These are phyloP conservation scores for Chlorella sp. DNA, from an alignment of 139 green algal genomes.

Conservation along the genomic window DNA sequence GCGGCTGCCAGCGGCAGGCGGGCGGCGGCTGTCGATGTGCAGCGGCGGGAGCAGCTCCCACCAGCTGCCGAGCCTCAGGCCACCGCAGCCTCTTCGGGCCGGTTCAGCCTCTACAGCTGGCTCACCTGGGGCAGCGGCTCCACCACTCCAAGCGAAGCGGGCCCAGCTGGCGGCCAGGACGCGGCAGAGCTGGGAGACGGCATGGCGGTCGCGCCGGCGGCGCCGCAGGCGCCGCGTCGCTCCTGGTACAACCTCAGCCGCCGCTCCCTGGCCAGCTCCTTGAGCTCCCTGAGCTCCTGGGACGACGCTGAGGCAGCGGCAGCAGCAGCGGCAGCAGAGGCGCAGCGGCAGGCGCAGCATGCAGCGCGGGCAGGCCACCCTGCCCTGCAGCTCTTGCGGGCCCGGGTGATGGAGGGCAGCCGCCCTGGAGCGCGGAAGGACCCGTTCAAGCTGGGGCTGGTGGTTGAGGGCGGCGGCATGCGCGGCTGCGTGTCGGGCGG, in stretches of 20 bases:
- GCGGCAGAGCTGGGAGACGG: slow-evolving; percentile 20
- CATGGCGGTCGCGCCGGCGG: slow-evolving; percentile 18
- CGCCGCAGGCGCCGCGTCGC: background rate
- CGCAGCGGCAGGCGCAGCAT: background rate
- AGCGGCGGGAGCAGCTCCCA: background rate
- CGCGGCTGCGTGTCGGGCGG: slow-evolving; percentile 65
- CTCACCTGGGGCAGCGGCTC: slow-evolving; percentile 1
- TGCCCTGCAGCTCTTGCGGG: slow-evolving; percentile 64
- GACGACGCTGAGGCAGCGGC: background rate
- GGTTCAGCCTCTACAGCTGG: slow-evolving; percentile 18
- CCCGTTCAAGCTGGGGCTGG: slow-evolving; percentile 80
- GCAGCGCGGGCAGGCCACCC: slow-evolving; percentile 56
- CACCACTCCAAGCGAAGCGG: background rate
- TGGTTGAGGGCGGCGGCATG: slow-evolving; percentile 94
- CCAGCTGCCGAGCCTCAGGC: background rate
- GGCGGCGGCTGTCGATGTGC: background rate
- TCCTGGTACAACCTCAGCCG: slow-evolving; percentile 19
- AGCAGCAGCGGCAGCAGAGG: background rate
- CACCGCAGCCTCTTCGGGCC: background rate
- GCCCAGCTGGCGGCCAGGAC: background rate
- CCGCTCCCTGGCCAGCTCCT: background rate
- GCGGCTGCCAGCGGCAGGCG: background rate
- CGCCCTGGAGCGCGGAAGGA: slow-evolving; percentile 64
- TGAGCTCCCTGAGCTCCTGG: background rate
- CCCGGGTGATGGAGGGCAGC: slow-evolving; percentile 51